Percentiles rank a stretch among this genome's conserved stretches.
Evolutionary conservation across 176 grass and related monocot species (phyloP).

Genomic region (Oryza rufipogon): DNA sequence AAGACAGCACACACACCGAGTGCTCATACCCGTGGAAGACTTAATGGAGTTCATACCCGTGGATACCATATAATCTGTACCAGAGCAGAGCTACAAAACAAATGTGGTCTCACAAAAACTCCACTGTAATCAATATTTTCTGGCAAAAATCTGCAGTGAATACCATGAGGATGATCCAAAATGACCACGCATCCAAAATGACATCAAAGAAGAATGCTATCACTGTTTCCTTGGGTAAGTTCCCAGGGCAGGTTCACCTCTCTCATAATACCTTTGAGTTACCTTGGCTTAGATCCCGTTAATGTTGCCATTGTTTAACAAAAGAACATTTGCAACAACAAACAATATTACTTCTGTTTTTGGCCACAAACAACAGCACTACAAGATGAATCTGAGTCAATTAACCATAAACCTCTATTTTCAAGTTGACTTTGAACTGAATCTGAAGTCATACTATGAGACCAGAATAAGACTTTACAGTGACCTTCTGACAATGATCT

Average conservation of each 20-base stretch:
- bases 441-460: conserved; percentile 34
- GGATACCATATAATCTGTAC: background rate
- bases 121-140: conserved; percentile 24
- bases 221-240: conserved; percentile 24
- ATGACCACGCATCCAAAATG: background rate
- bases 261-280: conserved; percentile 17
- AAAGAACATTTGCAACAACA: conserved; percentile 25
- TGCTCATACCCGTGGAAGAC: conserved; percentile 16
- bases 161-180: conserved; percentile 8
- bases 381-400: conserved; percentile 87
- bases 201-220: conserved; percentile 14
- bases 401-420: conserved; percentile 68
- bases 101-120: background rate
- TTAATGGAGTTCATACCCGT: background rate
- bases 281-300: conserved; percentile 1
- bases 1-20: conserved; percentile 2
- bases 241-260: background rate
- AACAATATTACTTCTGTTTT: conserved; percentile 30
- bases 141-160: conserved; percentile 1
- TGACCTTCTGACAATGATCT: conserved; percentile 32
- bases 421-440: conserved; percentile 67
- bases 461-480: conserved; percentile 69
- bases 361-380: conserved; percentile 72
- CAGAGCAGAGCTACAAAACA: conserved; percentile 10
- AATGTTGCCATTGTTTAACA: conserved; percentile 23